These are phyloP conservation scores for Colletotrichum sublineola DNA, from an alignment of 2,329 filamentous ascomycete genomes.

Conservation along the genomic window DNA sequence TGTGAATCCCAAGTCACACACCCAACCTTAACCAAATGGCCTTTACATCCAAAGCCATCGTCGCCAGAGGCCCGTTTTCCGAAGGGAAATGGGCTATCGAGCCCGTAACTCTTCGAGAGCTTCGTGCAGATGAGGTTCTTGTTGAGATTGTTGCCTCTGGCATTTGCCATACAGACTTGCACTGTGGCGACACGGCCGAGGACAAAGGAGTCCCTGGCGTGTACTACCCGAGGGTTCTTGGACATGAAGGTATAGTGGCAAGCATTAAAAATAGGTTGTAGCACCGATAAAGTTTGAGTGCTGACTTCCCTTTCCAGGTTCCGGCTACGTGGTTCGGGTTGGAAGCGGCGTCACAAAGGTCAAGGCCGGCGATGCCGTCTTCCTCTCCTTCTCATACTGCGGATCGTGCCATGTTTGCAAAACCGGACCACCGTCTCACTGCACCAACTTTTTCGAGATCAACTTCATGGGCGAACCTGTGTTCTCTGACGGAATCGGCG, in stretches of 20 bases:
- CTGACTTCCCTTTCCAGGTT: constrained; percentile 44
- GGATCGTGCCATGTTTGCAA: constrained; percentile 61
- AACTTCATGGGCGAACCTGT: constrained; percentile 57
- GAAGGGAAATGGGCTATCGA: constrained; percentile 51
- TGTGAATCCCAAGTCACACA: not conserved
- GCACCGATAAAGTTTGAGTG: too few species aligned
- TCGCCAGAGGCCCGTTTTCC: constrained; percentile 50
- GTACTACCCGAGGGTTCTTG: constrained; percentile 56
- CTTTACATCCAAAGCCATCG: constrained; percentile 48
- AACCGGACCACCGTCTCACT: constrained; percentile 61
- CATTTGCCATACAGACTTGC: constrained; percentile 68
- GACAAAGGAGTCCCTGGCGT: constrained; percentile 34
- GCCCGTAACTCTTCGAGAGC: constrained; percentile 47
- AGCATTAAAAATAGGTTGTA: not conserved
- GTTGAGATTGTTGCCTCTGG: constrained; percentile 67
- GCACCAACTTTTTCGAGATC: constrained; percentile 59
- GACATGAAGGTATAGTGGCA: constrained; percentile 62
- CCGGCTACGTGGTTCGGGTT: constrained; percentile 59
- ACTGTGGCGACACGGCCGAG: constrained; percentile 54
- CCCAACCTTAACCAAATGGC: constrained; percentile 37
- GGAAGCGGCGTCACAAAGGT: constrained; percentile 63
- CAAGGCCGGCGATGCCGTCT: constrained; percentile 66
- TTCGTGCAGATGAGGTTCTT: constrained; percentile 59
- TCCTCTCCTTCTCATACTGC: constrained; percentile 58
- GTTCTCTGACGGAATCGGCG: constrained; percentile 40